A percentile compares a stretch with the other conserved stretches of the same genome.
Evolutionary conservation across 23 red algal species (phyloP).

Genomic region (Pyropia haitanensis): DNA sequence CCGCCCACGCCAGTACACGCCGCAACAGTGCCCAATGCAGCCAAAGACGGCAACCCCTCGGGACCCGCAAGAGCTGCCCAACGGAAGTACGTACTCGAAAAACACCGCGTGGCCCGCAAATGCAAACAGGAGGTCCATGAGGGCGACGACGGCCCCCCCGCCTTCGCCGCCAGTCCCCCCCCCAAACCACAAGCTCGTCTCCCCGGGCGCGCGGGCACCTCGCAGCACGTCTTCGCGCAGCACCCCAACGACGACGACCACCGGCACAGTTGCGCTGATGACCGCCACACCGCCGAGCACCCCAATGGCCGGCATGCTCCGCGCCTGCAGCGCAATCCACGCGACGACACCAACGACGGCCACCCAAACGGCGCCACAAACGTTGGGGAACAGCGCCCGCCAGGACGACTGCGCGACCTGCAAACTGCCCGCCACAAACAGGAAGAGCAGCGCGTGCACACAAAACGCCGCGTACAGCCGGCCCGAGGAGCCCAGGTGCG

Average conservation of each 20-base stretch:
- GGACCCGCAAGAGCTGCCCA: too few relatives aligned
- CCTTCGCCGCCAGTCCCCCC: neutral
- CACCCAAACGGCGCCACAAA: neutral
- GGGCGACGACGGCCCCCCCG: constrained; percentile 5
- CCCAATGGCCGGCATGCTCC: neutral
- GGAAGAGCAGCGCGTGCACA: neutral
- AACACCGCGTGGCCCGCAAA: constrained; percentile 32
- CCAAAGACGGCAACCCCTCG: too few relatives aligned
- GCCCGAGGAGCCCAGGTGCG: neutral
- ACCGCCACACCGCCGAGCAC: constrained; percentile 2
- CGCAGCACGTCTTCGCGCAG: neutral
- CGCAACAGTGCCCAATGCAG: too few relatives aligned
- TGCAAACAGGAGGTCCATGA: constrained; percentile 16
- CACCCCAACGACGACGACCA: neutral
- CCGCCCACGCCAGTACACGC: too few relatives aligned
- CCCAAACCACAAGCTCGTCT: constrained; percentile 6
- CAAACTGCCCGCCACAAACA: neutral
- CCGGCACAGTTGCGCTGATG: neutral
- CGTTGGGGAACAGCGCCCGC: neutral
- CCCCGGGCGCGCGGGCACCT: neutral
- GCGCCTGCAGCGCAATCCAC: neutral
- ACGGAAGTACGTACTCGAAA: constrained; percentile 1
- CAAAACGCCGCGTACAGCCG: constrained; percentile 3
- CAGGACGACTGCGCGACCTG: neutral
- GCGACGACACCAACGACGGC: neutral